These are phyloP conservation scores for Naganishia vaughanmartiniae DNA, from an alignment of 768 basidiomycete genomes.

Conservation along the genomic window DNA sequence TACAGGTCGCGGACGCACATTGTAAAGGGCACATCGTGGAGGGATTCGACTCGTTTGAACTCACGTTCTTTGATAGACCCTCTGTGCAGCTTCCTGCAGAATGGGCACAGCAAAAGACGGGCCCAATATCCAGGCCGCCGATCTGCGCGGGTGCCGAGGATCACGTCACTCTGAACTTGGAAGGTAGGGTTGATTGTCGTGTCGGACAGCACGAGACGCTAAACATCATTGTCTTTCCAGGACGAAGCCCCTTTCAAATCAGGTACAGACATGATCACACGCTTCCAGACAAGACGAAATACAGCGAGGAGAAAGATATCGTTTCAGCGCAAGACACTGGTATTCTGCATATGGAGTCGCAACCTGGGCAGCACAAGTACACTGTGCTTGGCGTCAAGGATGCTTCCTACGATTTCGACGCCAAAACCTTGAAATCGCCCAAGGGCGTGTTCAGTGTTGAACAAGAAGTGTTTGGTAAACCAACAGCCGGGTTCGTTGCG, in stretches of 20 bases:
- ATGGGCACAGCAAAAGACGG: conserved; percentile 55
- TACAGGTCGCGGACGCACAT: conserved; percentile 75
- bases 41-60: conserved; percentile 64
- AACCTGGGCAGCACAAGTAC: conserved; percentile 78
- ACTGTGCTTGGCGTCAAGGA: conserved; percentile 88
- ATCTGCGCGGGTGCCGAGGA: conserved; percentile 79
- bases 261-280: conserved; percentile 69
- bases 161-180: conserved; percentile 78
- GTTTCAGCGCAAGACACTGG: conserved; percentile 40
- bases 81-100: conserved; percentile 62
- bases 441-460: conserved; percentile 74
- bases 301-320: conserved; percentile 12
- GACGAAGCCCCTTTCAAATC: conserved; percentile 88
- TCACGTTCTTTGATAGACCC: conserved; percentile 78
- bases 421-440: conserved; percentile 55
- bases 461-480: conserved; percentile 77
- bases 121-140: conserved; percentile 56
- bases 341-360: conserved; percentile 58
- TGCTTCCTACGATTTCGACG: conserved; percentile 72
- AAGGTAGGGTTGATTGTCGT: neutral
- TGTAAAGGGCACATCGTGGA: conserved; percentile 72
- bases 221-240: conserved; percentile 52
- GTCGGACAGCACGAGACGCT: neutral
- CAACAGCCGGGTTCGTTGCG: conserved; percentile 74
- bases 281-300: conserved; percentile 17